Conservation (phyloP, 2,329 filamentous ascomycete genomes). For the Pezicula radicicola region DNA sequence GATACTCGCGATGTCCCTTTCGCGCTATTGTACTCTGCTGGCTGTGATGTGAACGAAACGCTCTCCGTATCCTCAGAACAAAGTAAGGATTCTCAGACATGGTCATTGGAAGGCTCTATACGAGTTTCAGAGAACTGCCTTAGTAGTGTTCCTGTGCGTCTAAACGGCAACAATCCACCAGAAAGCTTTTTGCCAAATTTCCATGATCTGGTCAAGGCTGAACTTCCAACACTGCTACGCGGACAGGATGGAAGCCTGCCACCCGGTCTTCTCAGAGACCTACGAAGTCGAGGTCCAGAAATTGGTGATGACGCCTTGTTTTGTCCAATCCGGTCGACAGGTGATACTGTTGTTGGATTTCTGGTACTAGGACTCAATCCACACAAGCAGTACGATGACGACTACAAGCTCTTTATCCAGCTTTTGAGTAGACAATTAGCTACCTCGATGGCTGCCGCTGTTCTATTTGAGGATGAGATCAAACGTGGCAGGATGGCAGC, state of each 20-base stretch:
- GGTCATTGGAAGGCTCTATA: slow-evolving; percentile 17
- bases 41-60: slow-evolving; percentile 19
- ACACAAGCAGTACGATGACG: slow-evolving; percentile 67
- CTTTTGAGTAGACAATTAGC: slow-evolving; percentile 54
- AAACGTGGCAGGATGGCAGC: slow-evolving; percentile 51
- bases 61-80: slow-evolving; percentile 15
- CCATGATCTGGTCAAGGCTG: slow-evolving; percentile 10
- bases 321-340: slow-evolving; percentile 66
- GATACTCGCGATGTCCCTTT: slow-evolving; percentile 29
- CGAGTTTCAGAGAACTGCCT: slow-evolving; percentile 6
- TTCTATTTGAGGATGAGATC: slow-evolving; percentile 69
- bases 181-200: slow-evolving; percentile 12
- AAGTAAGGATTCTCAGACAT: slow-evolving; percentile 10
- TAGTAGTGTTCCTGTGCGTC: slow-evolving; percentile 6
- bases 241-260: slow-evolving; percentile 51
- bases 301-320: slow-evolving; percentile 64
- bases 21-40: slow-evolving; percentile 29
- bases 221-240: slow-evolving; percentile 11
- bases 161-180: slow-evolving; percentile 4
- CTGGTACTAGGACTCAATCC: slow-evolving; percentile 69
- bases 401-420: slow-evolving; percentile 66
- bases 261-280: slow-evolving; percentile 50
- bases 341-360: slow-evolving; percentile 63
- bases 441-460: slow-evolving; percentile 66
- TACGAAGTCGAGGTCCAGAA: slow-evolving; percentile 62